Evolutionary conservation across 257 asterid species (phyloP), one percentile per base, ranked within the genome.

Genomic region (Petunia secreta): DNA sequence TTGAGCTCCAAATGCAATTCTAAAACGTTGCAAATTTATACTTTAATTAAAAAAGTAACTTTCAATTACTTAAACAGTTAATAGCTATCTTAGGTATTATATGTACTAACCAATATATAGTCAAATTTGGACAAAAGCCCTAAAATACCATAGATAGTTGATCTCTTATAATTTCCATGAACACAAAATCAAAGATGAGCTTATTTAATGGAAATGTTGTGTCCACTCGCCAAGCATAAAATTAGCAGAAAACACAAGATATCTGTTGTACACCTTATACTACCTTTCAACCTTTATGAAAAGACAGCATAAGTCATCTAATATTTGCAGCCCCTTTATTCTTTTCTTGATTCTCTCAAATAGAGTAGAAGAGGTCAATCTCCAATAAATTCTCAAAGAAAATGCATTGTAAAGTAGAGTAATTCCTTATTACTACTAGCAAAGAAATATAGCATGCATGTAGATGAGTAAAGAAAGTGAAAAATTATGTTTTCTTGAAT

Each of bases 191-290:
- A 11, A 54, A 14, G 60, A 54, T 54, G 14, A 54, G 14, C 60
- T 54, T 54, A 54, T 3, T 54, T 6, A 36, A 73, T 54, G 14
- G 34, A 73, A 73, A 73, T 73, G 36, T 3, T 34, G 36, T 50
- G 48, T 11, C 1, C 46, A 52, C 44, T 34, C 46, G 37, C 60
- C 44, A 73, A 73, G 46, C 36, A 5, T 15, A 25, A 36, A 71
- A 71, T 60, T 71, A 37, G 60, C 48, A 71, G 52, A 71, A 34
- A 71, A 71, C 62, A 71, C 77, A 71, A 48, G 44, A 71, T 48
- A 71, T 34, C 6, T 11, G 16, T 71, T 48, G 60, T 48, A 48
- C 41, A 71, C 50, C 25, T 25, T 34, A 16, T 48, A 60, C 11
- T 25, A 25, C 13, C 34, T 48, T 48, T 34, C 48, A 8, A 11